Conservation (phyloP, 441 rosid genomes). For the Erysimum cheiri region DNA sequence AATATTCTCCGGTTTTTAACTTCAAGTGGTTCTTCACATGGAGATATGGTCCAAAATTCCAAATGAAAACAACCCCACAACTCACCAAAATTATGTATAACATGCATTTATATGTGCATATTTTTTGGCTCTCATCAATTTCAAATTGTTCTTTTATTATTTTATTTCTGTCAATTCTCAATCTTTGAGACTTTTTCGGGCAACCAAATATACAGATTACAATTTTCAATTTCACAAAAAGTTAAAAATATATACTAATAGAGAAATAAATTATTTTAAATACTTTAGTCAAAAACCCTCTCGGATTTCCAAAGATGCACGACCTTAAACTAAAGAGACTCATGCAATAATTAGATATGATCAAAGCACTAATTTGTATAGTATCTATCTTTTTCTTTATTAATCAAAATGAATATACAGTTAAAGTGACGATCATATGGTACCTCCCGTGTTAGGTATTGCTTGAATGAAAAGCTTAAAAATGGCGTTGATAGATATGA, state of each 20-base stretch:
- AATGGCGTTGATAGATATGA: slow-evolving; percentile 48
- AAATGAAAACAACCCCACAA: slow-evolving; percentile 42
- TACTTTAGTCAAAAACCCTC: slow-evolving; percentile 37
- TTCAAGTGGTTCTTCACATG: slow-evolving; percentile 46
- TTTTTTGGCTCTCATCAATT: slow-evolving; percentile 6
- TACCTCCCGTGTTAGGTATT: slow-evolving; percentile 58
- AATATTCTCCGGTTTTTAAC: slow-evolving; percentile 38
- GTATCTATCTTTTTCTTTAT: slow-evolving; percentile 29
- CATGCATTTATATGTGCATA: slow-evolving; percentile 21
- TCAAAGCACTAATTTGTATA: slow-evolving; percentile 45
- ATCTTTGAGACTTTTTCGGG: slow-evolving; percentile 5
- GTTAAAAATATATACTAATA: neutral
- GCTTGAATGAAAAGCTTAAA: slow-evolving; percentile 46
- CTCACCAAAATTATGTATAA: slow-evolving; percentile 23
- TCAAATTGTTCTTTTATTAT: slow-evolving; percentile 1
- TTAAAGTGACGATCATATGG: slow-evolving; percentile 29
- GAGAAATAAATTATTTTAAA: neutral
- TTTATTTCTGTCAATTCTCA: slow-evolving; percentile 23
- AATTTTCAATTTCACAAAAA: neutral
- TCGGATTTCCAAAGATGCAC: slow-evolving; percentile 47
- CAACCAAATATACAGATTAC: slow-evolving; percentile 6
- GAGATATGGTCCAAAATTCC: slow-evolving; percentile 53
- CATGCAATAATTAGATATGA: slow-evolving; percentile 51
- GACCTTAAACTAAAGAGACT: slow-evolving; percentile 41
- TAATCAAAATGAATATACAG: slow-evolving; percentile 22